Evolutionary conservation across 1,284 basidiomycete genomes (phyloP), one percentile per base, ranked within the genome.

Genomic region (Heliocybe sulcata): DNA sequence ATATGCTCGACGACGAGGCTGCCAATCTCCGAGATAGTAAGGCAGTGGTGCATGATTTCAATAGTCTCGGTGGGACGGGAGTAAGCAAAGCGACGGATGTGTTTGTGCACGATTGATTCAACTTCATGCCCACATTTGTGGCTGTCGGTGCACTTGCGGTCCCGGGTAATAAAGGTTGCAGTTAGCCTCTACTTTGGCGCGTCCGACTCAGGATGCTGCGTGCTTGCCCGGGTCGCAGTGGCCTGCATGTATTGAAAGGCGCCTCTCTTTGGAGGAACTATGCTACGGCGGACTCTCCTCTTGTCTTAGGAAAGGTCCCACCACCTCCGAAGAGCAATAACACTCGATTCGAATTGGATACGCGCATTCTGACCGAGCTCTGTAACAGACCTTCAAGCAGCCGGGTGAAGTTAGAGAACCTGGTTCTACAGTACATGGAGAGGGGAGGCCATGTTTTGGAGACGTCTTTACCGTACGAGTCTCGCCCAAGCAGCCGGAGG

Each of bases 401-500:
- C 23, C 6, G 38, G 19, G 35, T 38, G 49, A 38, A 35, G 16
- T n/a, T 51, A 20, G 23, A 9, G 8, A 31, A 20, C 64, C 74
- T 48, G 23, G 63, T 73, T 26, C 58, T 65, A 31, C 67, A 80
- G 57, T 81, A 78, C 61, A 55, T 68, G 33, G 63, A 67, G 16
- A 64, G 67, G 29, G 67, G 76, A 26, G 77, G 78, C 3, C 69
- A 63, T 47, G 69, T 82, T 4, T 69, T 83, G 8, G 67, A 70
- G 27, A 55, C 66, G 3, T 65, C 75, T 1, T 68, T 83, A 23
- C 73, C 75, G 2, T 82, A 83, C 60, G 81, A 82, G 57, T 72
- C 79, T 33, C 68, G 69, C 1, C 79, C 80, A 1, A 54, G 63
- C 10, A 57, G 60, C 14, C 57, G 62, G 29, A 65, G 77, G 22